A percentile compares a stretch with the other conserved stretches of the same genome.
Evolutionary conservation across 148 eudicot genomes (phyloP).

Genomic region (Hydrangea macrophylla): DNA sequence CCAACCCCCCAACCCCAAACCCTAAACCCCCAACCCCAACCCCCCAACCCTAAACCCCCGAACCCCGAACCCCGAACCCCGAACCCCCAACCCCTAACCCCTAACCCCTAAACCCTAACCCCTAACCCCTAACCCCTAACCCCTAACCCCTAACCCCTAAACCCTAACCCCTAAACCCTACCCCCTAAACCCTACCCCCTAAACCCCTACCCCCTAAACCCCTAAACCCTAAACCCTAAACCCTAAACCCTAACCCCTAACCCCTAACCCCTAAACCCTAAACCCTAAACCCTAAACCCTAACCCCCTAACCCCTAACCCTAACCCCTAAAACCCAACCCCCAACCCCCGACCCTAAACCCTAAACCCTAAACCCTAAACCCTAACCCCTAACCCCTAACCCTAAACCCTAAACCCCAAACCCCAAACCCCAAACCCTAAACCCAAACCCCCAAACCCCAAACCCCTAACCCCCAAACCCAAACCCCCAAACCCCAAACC

Average conservation of each 20-base stretch:
- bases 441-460: conserved; percentile 18
- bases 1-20: background rate
- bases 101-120: background rate
- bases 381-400: conserved; percentile 13
- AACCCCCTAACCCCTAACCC: background rate
- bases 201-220: background rate
- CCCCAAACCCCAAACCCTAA: conserved; percentile 18
- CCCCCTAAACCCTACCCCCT: background rate
- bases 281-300: background rate
- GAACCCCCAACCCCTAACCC: background rate
- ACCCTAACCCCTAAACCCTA: background rate
- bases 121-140: background rate
- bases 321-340: conserved; percentile 4
- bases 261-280: background rate
- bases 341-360: conserved; percentile 2
- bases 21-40: background rate
- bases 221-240: background rate
- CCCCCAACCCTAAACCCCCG: background rate
- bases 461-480: conserved; percentile 22
- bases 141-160: background rate
- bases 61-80: background rate
- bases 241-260: conserved; percentile 1
- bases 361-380: conserved; percentile 8
- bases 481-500: conserved; percentile 27
- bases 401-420: conserved; percentile 15